A percentile compares a stretch with the other conserved stretches of the same genome.
Conservation (phyloP, 2,329 filamentous ascomycete species). For the Rasamsonia emersonii region DNA sequence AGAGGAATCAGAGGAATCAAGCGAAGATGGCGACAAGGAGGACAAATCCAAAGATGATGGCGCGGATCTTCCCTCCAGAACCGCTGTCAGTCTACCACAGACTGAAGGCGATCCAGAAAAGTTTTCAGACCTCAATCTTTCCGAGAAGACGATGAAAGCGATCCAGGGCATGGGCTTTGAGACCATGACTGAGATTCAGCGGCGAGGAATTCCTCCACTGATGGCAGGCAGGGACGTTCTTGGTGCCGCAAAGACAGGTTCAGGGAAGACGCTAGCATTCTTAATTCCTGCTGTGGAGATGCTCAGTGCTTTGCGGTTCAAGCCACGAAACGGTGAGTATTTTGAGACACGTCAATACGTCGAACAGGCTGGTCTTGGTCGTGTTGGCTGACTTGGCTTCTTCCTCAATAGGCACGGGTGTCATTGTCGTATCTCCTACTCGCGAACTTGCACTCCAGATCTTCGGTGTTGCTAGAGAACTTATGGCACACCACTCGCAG, state of each 20-base stretch:
- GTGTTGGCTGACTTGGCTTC: conserved; percentile 7
- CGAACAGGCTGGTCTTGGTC: too few species aligned
- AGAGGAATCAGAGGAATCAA: conserved; percentile 22
- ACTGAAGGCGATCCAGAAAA: conserved; percentile 57
- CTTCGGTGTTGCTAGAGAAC: conserved; percentile 85
- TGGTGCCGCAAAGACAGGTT: conserved; percentile 91
- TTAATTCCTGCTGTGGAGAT: conserved; percentile 70
- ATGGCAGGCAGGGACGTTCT: conserved; percentile 86
- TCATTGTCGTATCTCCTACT: conserved; percentile 86
- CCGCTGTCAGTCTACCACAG: conserved; percentile 48
- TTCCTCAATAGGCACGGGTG: conserved; percentile 59
- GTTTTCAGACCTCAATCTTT: conserved; percentile 76
- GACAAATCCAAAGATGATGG: too few species aligned
- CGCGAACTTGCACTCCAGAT: conserved; percentile 92
- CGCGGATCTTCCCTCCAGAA: conserved; percentile 45
- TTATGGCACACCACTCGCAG: conserved; percentile 89
- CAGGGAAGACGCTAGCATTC: conserved; percentile 86
- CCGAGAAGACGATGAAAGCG: conserved; percentile 79
- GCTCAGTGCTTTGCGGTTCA: conserved; percentile 60
- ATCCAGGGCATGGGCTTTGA: conserved; percentile 88
- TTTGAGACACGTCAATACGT: too few species aligned
- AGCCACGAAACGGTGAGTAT: conserved; percentile 52
- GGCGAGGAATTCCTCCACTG: conserved; percentile 84
- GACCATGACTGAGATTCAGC: conserved; percentile 94
- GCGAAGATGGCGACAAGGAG: too few species aligned